Evolutionary conservation across 208 protist genomes (phyloP).

Genomic region (Acanthamoeba healyi): DNA sequence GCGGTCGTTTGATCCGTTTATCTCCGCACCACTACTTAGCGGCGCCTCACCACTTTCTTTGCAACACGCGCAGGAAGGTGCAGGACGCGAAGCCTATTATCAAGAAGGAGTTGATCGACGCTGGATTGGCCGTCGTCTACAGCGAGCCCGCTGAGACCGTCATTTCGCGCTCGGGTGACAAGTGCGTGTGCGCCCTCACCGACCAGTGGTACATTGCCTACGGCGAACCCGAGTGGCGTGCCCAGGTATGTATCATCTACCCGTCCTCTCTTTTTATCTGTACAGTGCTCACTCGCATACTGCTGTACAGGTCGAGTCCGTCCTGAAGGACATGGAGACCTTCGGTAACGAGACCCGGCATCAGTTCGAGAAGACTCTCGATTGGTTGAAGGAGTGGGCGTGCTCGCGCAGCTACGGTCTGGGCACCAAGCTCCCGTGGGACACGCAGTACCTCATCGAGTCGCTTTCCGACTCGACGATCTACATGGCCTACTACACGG

Average conservation of each 20-base stretch:
- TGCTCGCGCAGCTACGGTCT: conserved; percentile 99
- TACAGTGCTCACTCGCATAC: not conserved
- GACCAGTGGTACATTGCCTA: conserved; percentile 99
- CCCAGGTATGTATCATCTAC: conserved; percentile 3
- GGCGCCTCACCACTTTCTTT: too few species aligned
- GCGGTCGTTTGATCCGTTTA: too few species aligned
- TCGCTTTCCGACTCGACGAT: conserved; percentile 99
- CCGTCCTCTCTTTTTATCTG: not conserved
- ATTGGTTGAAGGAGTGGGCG: conserved; percentile 99
- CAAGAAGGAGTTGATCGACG: conserved; percentile 91
- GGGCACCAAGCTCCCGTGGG: conserved; percentile 98
- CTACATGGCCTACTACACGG: conserved; percentile 99
- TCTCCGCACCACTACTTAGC: too few species aligned
- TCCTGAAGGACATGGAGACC: conserved; percentile 91
- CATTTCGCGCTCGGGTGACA: conserved; percentile 98
- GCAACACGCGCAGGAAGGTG: conserved; percentile 87
- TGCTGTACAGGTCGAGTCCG: not conserved
- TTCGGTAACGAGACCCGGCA: conserved; percentile 95
- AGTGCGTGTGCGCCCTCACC: conserved; percentile 98
- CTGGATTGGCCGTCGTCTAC: conserved; percentile 94
- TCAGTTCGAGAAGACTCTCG: conserved; percentile 95
- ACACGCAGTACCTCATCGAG: conserved; percentile 98
- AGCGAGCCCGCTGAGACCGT: conserved; percentile 97
- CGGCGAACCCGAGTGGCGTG: conserved; percentile 98
- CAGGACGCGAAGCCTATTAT: conserved; percentile 96